A percentile compares a stretch with the other conserved stretches of the same genome.
Evolutionary conservation across 2,329 filamentous ascomycete genomes (phyloP).

Genomic region (Aspergillus transmontanensis): DNA sequence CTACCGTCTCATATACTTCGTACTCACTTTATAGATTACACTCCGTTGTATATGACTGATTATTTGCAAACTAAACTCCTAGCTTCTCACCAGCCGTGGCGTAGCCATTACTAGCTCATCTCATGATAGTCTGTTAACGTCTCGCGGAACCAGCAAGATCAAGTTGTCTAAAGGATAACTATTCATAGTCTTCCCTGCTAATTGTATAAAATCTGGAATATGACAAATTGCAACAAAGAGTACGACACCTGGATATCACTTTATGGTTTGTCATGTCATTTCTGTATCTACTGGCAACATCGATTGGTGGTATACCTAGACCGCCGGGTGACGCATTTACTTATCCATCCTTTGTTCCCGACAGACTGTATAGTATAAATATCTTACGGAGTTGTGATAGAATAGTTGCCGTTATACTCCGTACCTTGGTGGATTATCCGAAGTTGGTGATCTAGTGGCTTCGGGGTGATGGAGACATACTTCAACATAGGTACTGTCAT

Average conservation of each 20-base stretch:
- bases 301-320: not conserved
- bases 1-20: not conserved
- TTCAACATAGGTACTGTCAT: not conserved
- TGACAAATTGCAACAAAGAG: too few species aligned
- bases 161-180: not conserved
- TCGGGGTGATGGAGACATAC: not conserved
- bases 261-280: not conserved
- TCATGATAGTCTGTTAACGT: too few species aligned
- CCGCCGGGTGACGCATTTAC: not conserved
- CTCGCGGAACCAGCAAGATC: not conserved
- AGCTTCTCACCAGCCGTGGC: too few species aligned
- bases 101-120: not conserved
- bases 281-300: not conserved
- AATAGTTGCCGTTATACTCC: not conserved
- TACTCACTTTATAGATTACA: not conserved
- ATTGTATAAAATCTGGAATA: too few species aligned
- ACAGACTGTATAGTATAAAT: not conserved
- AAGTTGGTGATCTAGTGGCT: too few species aligned
- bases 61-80: not conserved
- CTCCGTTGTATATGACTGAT: not conserved
- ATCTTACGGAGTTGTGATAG: not conserved
- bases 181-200: too few species aligned
- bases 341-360: not conserved
- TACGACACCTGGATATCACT: too few species aligned
- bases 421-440: not conserved